Evolutionary conservation across 108 stramenopile genomes (phyloP).

Genomic region (Discostella pseudostelligera): DNA sequence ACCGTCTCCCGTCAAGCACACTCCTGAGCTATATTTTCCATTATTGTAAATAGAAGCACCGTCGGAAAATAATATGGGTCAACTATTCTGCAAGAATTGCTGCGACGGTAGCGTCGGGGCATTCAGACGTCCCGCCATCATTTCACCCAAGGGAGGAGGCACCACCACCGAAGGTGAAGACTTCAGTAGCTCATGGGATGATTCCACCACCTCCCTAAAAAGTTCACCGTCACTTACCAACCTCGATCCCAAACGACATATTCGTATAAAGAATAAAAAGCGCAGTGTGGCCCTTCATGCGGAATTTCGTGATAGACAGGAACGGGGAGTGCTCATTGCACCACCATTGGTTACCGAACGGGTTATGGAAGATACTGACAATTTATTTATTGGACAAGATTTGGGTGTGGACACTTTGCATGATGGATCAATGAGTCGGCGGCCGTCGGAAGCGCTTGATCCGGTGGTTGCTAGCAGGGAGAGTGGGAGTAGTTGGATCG

Average conservation of each 20-base stretch:
- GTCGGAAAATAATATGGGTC: no score
- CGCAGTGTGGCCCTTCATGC: slow-evolving; percentile 37
- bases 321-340: slow-evolving; percentile 4
- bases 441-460: neutral
- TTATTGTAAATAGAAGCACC: no score
- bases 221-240: slow-evolving; percentile 8
- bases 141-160: neutral
- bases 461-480: no score
- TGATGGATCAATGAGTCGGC: neutral
- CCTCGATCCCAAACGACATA: slow-evolving; percentile 17
- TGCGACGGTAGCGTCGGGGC: no score
- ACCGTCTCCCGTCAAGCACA: no score
- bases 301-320: slow-evolving; percentile 30
- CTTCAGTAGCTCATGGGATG: slow-evolving; percentile 12
- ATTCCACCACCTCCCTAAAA: slow-evolving; percentile 1
- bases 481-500: no score
- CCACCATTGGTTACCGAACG: slow-evolving; percentile 20
- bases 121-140: no score
- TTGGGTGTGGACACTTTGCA: slow-evolving; percentile 31
- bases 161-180: neutral
- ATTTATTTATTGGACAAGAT: slow-evolving; percentile 35
- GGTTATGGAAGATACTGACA: slow-evolving; percentile 33
- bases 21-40: no score
- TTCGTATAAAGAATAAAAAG: slow-evolving; percentile 33
- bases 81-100: neutral